Evolutionary conservation across 106 monocot species (phyloP), one percentile per base, ranked within the genome.

Genomic region (Gastrodia elata): DNA sequence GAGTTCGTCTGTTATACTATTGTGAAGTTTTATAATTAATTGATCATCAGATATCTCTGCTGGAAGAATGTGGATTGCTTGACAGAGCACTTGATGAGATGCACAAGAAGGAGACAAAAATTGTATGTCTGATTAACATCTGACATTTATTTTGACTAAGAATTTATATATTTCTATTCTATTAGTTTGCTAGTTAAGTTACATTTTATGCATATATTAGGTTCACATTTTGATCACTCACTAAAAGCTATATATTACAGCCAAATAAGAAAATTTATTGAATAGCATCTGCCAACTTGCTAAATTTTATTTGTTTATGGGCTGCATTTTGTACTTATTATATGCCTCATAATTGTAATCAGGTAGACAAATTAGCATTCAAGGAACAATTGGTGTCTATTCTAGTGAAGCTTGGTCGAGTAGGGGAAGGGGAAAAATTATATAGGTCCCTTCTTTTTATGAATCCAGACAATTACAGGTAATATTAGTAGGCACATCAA

Each of bases 391-490:
- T 90, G 84, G 97, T 81, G 70, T 88, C 86, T 25, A 76, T 97
- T 64, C 72, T 93, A 59, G 77, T 88, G 75, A 92, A 87, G 59
- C 90, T 93, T 83, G 88, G 84, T 70, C 90, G 73, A 26, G 34
- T 80, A 13, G 82, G 84, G 64, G 88, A 93, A 65, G 92, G 84
- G 57, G 97, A 97, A 78, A 93, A 88, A 80, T 79, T 90, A 56
- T 93, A 90, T 71, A 85, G 81, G 75, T 75, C 77, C 34, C 74
- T 97, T 38, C 92, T 97, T 67, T 72, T 76, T 64, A 93, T 97
- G 97, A 97, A 97, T 85, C 78, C 97, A 77, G 97, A 93, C 70
- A 93, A 97, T 82, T 93, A 97, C 80, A 82, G 78, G 97, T 93
- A 88, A 73, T 78, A 73, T 30, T 57, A 75, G 72, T 33, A n/a